Conservation (phyloP, 208 protist species). For the Acanthamoeba polyphaga region DNA sequence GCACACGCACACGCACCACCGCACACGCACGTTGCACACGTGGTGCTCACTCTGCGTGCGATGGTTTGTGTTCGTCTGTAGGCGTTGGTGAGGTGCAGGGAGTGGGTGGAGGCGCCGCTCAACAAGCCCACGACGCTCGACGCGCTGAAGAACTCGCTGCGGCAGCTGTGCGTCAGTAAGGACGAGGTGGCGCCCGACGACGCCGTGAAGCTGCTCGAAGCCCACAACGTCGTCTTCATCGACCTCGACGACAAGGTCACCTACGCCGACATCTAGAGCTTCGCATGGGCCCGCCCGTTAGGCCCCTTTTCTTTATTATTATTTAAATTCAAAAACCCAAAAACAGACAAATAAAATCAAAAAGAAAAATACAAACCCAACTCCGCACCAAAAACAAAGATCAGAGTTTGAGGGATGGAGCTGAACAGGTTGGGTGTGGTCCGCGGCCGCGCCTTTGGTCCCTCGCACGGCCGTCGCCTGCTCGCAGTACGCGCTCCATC, state of each 20-base stretch:
- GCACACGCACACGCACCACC: not conserved
- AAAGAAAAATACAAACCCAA: not conserved
- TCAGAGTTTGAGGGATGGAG: not conserved
- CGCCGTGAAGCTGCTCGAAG: conserved; percentile 25
- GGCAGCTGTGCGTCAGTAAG: conserved; percentile 43
- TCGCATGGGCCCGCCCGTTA: no score
- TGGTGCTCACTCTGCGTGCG: not conserved
- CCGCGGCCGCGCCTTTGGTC: no score
- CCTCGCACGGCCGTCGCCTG: not conserved
- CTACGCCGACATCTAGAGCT: not conserved
- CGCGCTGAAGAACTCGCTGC: conserved; percentile 8
- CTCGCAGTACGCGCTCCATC: not conserved
- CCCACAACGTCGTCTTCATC: not conserved
- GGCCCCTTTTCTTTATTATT: no score
- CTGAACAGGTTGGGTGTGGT: not conserved
- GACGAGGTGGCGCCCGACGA: conserved; percentile 22
- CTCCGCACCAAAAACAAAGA: not conserved
- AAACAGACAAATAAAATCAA: not conserved
- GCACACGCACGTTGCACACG: no score
- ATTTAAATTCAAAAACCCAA: not conserved
- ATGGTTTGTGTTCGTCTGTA: not conserved
- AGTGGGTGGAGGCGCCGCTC: conserved; percentile 52
- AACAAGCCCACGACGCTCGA: conserved; percentile 49
- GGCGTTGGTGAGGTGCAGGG: conserved; percentile 35
- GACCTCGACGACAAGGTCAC: conserved; percentile 66